A percentile compares a stretch with the other conserved stretches of the same genome.
These are phyloP conservation scores for Knufia fluminis DNA, from an alignment of 2,329 filamentous ascomycete genomes.

Conservation along the genomic window DNA sequence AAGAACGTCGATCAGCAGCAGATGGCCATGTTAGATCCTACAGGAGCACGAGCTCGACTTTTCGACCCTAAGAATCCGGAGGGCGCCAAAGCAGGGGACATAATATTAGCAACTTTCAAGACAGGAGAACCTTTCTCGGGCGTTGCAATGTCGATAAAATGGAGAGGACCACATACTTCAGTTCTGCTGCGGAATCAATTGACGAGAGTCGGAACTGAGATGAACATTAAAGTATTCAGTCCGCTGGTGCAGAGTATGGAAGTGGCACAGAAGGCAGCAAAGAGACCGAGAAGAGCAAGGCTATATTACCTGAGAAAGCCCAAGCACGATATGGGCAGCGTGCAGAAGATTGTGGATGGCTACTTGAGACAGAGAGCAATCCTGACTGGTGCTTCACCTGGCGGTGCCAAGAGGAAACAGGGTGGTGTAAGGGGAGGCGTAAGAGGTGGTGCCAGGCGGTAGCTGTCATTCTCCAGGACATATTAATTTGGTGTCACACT, in stretches of 20 bases:
- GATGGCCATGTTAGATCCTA: slow-evolving; percentile 69
- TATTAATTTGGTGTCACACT: not conserved
- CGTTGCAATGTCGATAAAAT: slow-evolving; percentile 76
- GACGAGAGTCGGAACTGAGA: slow-evolving; percentile 81
- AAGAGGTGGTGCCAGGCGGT: not conserved
- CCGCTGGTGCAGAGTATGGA: slow-evolving; percentile 86
- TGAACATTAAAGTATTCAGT: slow-evolving; percentile 94
- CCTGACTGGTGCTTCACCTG: slow-evolving; percentile 27
- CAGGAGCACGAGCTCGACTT: slow-evolving; percentile 68
- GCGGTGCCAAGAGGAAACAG: slow-evolving; percentile 22
- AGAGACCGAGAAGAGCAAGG: slow-evolving; percentile 76
- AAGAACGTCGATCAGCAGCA: slow-evolving; percentile 57
- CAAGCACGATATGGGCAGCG: slow-evolving; percentile 77
- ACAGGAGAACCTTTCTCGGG: slow-evolving; percentile 84
- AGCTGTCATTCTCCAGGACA: not conserved
- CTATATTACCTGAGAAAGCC: slow-evolving; percentile 83
- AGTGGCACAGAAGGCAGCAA: slow-evolving; percentile 76
- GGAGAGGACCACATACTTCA: slow-evolving; percentile 79
- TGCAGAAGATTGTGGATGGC: slow-evolving; percentile 66
- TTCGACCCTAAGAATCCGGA: slow-evolving; percentile 70
- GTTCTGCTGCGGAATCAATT: slow-evolving; percentile 79
- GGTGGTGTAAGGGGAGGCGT: slow-evolving; percentile 5
- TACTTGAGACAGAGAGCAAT: slow-evolving; percentile 49
- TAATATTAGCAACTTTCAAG: slow-evolving; percentile 78
- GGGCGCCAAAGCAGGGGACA: slow-evolving; percentile 74